phyloP scores from a whole-genome alignment of 163 green algal genomes.

The Volvox carteri region DNA sequence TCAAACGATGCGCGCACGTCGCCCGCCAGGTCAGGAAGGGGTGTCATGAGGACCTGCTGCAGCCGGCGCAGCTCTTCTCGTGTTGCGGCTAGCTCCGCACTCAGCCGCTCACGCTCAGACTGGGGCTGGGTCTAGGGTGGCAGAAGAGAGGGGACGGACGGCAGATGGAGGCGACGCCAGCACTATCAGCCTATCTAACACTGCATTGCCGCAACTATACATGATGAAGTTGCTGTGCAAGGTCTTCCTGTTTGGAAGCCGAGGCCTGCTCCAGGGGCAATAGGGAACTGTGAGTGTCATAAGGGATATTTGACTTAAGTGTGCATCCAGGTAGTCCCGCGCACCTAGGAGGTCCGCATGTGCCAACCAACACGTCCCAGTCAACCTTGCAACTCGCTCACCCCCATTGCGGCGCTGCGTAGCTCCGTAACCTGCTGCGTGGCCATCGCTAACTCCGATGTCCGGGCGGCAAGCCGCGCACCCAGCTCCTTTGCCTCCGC shows the following conservation, averaged over 20 bases:
- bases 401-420: neutral
- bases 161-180: no score
- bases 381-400: neutral
- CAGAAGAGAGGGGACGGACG: no score
- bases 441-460: conserved; percentile 18
- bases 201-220: no score
- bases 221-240: no score
- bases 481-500: conserved; percentile 15
- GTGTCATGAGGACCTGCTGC: neutral
- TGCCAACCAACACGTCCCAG: neutral
- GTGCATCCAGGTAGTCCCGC: no score
- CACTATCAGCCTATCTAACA: no score
- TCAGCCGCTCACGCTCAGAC: neutral
- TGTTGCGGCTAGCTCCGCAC: neutral
- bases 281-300: no score
- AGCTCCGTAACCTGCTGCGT: conserved; percentile 7
- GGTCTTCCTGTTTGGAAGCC: no score
- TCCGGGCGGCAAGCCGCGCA: neutral
- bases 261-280: no score
- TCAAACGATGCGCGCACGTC: neutral
- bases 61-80: conserved; percentile 1
- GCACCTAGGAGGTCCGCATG: no score
- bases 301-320: no score
- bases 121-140: neutral
- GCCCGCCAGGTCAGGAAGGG: neutral